Evolutionary conservation across 805 yeast genomes (phyloP), one percentile per base, ranked within the genome.

Genomic region (Saccharomyces eubayanus): DNA sequence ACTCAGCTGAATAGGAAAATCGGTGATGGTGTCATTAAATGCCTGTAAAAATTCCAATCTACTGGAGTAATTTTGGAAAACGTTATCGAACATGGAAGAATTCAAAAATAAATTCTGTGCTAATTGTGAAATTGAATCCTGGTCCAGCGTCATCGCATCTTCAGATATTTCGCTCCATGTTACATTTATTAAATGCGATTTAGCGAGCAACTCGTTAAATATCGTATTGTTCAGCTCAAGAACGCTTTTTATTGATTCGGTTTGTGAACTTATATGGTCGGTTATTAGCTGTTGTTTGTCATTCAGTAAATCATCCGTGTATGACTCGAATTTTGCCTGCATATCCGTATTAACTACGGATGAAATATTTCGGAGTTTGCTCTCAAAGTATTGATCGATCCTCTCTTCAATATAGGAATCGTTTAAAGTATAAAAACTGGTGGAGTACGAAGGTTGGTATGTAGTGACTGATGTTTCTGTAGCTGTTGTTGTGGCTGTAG

Each of bases 161-260:
- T 46, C 47, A 8, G 57, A 47, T 21, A 61, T 40, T 14, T 46
- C 49, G 12, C 52, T 53, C 31, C 57, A 47, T 14, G 63, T 53
- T 14, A 50, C 50, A 29, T 58, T 57, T 16, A 61, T 54, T 43
- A 50, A 50, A n/a, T 29, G 29, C 6, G 65, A 57, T 54, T 60
- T 59, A n/a, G 31, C 49, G 12, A 50, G 27, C 31, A 61, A 46
- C 21, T 54, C 51, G 14, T 50, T 50, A 10, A 31, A 47, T 6
- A 59, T 53, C 10, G 52, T 51, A 28, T 54, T 31, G 49, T 59
- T 55, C 43, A 49, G 41, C 28, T 58, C 28, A 16, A 53, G 46
- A 10, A 40, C 31, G 47, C 48, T 48, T 14, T 29, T 52, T 11
- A 36, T 47, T 16, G 27, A 49, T 45, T 55, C 50, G 21, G 51